Percentiles rank a stretch among this genome's conserved stretches.
Evolutionary conservation across 169 alveolate genomes (phyloP).

Genomic region (Eimeria necatrix): DNA sequence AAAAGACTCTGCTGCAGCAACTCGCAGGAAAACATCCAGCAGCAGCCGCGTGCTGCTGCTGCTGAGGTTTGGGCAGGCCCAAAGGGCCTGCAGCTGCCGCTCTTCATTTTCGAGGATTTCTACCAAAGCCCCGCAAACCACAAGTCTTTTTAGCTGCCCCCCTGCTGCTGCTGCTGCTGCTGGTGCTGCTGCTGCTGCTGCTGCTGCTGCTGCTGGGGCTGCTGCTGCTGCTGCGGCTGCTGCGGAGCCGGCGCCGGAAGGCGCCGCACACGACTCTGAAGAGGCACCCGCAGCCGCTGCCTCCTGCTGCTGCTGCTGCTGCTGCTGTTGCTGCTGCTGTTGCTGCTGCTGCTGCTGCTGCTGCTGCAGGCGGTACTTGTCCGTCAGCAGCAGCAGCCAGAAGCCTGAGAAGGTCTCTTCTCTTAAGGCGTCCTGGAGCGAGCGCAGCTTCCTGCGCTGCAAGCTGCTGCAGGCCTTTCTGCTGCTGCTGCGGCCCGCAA

Average conservation of each 20-base stretch:
- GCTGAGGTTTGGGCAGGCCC: constrained; percentile 72
- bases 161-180: constrained; percentile 30
- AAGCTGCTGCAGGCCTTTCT: neutral
- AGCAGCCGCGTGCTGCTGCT: constrained; percentile 68
- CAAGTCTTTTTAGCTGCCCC: constrained; percentile 21
- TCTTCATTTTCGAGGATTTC: constrained; percentile 69
- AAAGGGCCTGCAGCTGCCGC: constrained; percentile 69
- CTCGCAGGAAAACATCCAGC: constrained; percentile 66
- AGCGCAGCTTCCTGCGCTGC: constrained; percentile 29
- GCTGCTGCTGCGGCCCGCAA: constrained; percentile 18
- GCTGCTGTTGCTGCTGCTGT: neutral
- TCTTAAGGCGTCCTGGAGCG: constrained; percentile 45
- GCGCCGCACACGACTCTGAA: neutral
- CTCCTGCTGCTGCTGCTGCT: constrained; percentile 54
- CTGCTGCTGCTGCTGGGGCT: no score
- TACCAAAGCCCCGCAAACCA: constrained; percentile 71
- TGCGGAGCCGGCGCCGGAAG: neutral
- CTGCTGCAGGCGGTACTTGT: constrained; percentile 63
- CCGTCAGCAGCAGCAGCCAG: constrained; percentile 75
- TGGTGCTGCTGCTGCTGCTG: neutral
- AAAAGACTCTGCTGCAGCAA: constrained; percentile 51
- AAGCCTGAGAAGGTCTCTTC: constrained; percentile 66
- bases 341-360: constrained; percentile 42
- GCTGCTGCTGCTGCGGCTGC: no score
- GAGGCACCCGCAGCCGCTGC: neutral